Base-by-base conservation (phyloP, 2,329 filamentous ascomycete species). In the Falciphora oryzae region DNA sequence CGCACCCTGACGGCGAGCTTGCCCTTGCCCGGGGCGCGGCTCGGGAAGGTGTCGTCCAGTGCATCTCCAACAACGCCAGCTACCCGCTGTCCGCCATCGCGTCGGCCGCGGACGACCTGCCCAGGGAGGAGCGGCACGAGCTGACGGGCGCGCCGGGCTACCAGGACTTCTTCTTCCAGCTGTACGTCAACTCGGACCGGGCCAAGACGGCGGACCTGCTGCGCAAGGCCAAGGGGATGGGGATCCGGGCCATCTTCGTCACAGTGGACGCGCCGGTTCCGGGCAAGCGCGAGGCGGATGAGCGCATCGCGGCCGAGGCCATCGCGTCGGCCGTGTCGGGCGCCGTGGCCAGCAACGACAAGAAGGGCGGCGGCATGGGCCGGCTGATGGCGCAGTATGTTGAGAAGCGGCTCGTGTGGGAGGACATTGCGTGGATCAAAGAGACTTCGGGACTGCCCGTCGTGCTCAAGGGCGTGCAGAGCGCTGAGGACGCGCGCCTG, bases 391-490 rank as follows among this genome's bases (percentile, higher is more conserved):
- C 77, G 0, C 74, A 77, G 7, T 83, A 80, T 66, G 83, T 83
- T 29, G 83, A 85, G 38, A 58, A 58, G 53, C 18, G 56, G 14
- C 62, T 63, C 13, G 27, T 58, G 32, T 90, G 88, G 88, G 81
- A 85, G 1, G 78, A 90, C 57, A 72, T 90, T 32, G 75, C 77
- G 22, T 77, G 85, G 63, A 70, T 90, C 65, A 79, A 81, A 65
- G 76, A 82, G 68, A 73, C 86, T 65, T 90, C 72, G 1, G 73
- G 78, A 25, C 75, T 85, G 8, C 83, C 83, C 0, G 76, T 86
- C n/a, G 80, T 85, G 63, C 67, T 86, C 32, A 86, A 86, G 70
- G 84, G 84, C 0, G 78, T 86, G 3, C 84, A 85, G 75, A 80
- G 76, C 27, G 83, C 82, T 0, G 81, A 82, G 32, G 84, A 87